Conservation (phyloP, 495 filamentous ascomycete genomes). For the Niebla homalea region DNA sequence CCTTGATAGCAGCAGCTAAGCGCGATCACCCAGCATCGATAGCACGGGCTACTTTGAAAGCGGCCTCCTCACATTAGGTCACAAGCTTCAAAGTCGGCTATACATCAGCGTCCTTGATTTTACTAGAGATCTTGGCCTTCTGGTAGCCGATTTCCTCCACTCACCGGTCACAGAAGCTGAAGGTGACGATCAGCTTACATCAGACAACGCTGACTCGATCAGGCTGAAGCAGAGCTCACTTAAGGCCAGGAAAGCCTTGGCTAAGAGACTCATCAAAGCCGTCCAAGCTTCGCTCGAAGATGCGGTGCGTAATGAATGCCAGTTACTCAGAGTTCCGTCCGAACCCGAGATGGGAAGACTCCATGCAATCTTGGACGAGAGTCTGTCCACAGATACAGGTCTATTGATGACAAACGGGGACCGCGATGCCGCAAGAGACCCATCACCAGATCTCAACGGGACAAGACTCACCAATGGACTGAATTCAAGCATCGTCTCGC, state of each 20-base stretch:
- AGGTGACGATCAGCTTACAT: constrained; percentile 38
- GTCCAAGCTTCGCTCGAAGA: constrained; percentile 66
- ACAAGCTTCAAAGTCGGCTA: constrained; percentile 51
- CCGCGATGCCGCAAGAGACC: too few species aligned
- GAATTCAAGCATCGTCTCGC: too few species aligned
- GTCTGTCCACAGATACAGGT: constrained; percentile 20
- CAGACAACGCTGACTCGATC: constrained; percentile 34
- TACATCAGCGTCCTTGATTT: constrained; percentile 68
- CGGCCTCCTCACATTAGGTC: constrained; percentile 48
- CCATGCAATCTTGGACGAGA: constrained; percentile 53
- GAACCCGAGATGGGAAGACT: constrained; percentile 61
- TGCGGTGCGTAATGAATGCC: constrained; percentile 65
- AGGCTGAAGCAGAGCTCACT: constrained; percentile 46
- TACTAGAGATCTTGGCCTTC: constrained; percentile 53
- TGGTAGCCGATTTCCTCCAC: constrained; percentile 56
- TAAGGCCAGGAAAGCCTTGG: constrained; percentile 54
- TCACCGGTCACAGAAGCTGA: constrained; percentile 38
- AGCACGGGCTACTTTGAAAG: constrained; percentile 54
- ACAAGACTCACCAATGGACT: too few species aligned
- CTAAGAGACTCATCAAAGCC: constrained; percentile 71
- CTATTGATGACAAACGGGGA: too few species aligned
- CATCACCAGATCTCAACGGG: too few species aligned
- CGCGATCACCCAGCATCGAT: constrained; percentile 45
- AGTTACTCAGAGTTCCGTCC: constrained; percentile 53
- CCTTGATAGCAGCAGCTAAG: constrained; percentile 25